Conservation (phyloP, 305 asterid genomes). For the Fraxinus dipetala region DNA sequence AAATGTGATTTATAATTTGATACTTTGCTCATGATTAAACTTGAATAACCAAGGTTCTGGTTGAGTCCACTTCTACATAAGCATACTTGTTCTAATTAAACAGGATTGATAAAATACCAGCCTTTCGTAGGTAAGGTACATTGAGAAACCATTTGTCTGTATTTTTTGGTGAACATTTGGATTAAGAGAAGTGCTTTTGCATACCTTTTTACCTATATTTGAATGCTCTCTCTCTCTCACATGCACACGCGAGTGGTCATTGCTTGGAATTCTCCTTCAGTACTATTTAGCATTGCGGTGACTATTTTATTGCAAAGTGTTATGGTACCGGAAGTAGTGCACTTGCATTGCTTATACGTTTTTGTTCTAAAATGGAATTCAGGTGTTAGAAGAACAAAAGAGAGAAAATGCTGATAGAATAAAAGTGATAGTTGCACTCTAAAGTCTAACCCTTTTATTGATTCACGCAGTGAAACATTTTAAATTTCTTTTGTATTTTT, state of each 20-base stretch:
- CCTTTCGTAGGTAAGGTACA: background rate
- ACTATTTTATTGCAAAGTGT: background rate
- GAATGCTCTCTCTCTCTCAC: no score
- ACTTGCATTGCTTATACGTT: background rate
- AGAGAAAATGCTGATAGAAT: background rate
- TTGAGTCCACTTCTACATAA: background rate
- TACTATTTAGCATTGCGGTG: background rate
- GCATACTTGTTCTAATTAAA: background rate
- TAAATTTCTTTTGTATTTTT: no score
- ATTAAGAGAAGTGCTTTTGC: background rate
- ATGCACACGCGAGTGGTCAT: background rate
- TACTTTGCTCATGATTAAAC: background rate
- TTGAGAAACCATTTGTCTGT: background rate
- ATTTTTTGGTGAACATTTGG: background rate
- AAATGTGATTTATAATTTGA: background rate
- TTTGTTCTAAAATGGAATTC: background rate
- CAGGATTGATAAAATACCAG: background rate
- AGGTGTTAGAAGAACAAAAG: background rate
- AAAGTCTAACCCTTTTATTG: background rate
- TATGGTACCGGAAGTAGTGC: background rate
- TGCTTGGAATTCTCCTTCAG: background rate
- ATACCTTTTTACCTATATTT: background rate
- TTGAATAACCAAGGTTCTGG: background rate
- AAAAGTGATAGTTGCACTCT: background rate
- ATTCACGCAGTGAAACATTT: background rate